phyloP scores from a whole-genome alignment of 2,329 filamentous ascomycete species.

The Stagonosporopsis rhizophila region DNA sequence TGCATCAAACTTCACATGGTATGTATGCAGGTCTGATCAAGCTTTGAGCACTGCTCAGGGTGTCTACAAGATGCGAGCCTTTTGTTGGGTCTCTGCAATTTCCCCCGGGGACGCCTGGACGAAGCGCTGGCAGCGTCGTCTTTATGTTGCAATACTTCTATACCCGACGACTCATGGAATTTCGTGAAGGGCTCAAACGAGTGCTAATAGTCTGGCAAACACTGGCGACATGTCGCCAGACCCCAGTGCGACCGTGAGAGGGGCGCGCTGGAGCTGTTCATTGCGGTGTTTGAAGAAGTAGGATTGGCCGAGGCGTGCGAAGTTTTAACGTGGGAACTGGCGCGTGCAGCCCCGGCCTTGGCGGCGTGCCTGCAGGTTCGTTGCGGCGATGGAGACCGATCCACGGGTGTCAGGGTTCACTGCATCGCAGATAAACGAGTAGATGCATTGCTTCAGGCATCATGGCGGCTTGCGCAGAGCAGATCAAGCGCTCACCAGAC shows the following conservation, averaged over 20 bases:
- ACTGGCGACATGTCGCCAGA: slow-evolving; percentile 40
- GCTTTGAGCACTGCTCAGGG: neutral
- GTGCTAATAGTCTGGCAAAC: slow-evolving; percentile 47
- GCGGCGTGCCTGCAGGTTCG: slow-evolving; percentile 19
- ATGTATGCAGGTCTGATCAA: neutral
- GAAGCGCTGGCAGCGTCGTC: neutral
- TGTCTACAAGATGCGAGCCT: neutral
- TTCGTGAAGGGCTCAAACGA: slow-evolving; percentile 49
- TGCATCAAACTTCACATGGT: neutral
- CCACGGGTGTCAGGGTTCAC: slow-evolving; percentile 17
- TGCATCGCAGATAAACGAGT: slow-evolving; percentile 26
- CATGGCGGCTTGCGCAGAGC: slow-evolving; percentile 38
- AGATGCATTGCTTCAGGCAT: slow-evolving; percentile 47
- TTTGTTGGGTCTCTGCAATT: neutral
- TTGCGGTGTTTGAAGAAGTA: slow-evolving; percentile 38
- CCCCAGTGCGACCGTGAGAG: slow-evolving; percentile 40
- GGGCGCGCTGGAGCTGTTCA: slow-evolving; percentile 44
- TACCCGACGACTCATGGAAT: slow-evolving; percentile 42
- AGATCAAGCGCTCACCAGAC: slow-evolving; percentile 23
- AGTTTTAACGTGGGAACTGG: slow-evolving; percentile 17
- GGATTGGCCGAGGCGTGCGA: slow-evolving; percentile 9
- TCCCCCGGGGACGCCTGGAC: neutral
- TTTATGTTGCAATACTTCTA: slow-evolving; percentile 43
- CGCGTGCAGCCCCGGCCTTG: slow-evolving; percentile 22
- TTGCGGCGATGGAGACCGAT: slow-evolving; percentile 14